phyloP scores from a whole-genome alignment of 768 basidiomycete species.

The Trametes gibbosa region DNA sequence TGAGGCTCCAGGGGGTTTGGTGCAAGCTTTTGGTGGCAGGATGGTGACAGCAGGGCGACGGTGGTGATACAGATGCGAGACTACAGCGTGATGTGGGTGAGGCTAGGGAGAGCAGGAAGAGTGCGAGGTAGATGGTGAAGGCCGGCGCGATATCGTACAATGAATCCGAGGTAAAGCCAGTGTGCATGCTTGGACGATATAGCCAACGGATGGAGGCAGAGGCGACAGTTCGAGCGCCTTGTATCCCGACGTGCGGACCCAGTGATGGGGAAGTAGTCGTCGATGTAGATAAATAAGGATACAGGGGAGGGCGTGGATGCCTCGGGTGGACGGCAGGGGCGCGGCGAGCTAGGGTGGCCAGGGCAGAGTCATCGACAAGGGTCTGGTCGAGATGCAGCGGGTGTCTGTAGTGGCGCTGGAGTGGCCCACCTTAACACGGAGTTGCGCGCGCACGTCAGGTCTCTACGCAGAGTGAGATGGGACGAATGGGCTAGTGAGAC shows the following conservation, averaged over 20 bases:
- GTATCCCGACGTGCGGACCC: neutral
- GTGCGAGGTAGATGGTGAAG: neutral
- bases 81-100: slow-evolving; percentile 12
- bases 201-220: neutral
- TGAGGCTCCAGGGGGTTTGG: neutral
- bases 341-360: neutral
- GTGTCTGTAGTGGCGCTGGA: neutral
- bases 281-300: slow-evolving; percentile 6
- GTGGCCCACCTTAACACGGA: neutral
- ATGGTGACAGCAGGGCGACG: slow-evolving; percentile 12
- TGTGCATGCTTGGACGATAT: slow-evolving; percentile 5
- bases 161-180: neutral
- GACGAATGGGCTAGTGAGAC: neutral
- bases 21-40: slow-evolving; percentile 17
- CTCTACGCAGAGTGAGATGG: slow-evolving; percentile 1
- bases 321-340: neutral
- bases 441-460: neutral
- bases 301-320: slow-evolving; percentile 3
- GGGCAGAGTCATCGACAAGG: neutral
- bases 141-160: slow-evolving; percentile 9
- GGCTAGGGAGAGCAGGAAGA: neutral
- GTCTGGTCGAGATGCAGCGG: neutral
- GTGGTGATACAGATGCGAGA: slow-evolving; percentile 11
- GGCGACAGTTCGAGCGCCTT: neutral
- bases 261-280: neutral